Evolutionary conservation across 2,329 filamentous ascomycete species (phyloP), one percentile per base, ranked within the genome.

Genomic region (Aspergillus proliferans): DNA sequence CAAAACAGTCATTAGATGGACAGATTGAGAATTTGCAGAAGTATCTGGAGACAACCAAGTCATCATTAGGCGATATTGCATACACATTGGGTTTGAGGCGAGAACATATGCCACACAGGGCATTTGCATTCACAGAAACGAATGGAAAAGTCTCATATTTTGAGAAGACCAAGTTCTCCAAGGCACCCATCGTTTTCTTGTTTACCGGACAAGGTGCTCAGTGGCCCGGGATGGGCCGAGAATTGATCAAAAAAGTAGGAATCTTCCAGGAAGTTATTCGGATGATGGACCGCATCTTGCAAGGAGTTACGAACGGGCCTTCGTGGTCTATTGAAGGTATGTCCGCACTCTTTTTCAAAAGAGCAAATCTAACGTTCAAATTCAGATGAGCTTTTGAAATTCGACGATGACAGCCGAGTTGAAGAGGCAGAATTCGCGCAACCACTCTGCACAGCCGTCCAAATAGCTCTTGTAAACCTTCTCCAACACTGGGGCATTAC

Each of bases 121-220:
- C 34, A 15, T 36, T 36, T 15, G 34, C 15, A 15, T 7, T 36
- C 8, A 9, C 24, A 10, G 24, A 26, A 26, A 8, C 6, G 8
- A 7, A 26, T 26, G 24, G 24, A 3, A 26, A 26, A 8, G 8
- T 10, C 8, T 26, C 8, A 7, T 45, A 3, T 52, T 52, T 34
- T 14, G 8, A 15, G 8, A 15, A 21, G 18, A 19, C 18, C 36
- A 19, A 4, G 4, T 14, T 14, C 33, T 18, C n/a, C 18, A n/a
- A 10, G 9, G 15, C 36, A 10, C 18, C 36, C 24, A 26, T 57
- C 2, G 40, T 64, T 6, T 59, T 51, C 19, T 42, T 60, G 6
- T 62, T 62, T 34, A 60, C 56, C 2, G 59, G 58, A 0, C 59
- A 63, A 33, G 60, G 60, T 4, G 53, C 58, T 0, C 60, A 61